Conservation (phyloP, 1,284 basidiomycete species). For the Apiotrichum akiyoshidainum region DNA sequence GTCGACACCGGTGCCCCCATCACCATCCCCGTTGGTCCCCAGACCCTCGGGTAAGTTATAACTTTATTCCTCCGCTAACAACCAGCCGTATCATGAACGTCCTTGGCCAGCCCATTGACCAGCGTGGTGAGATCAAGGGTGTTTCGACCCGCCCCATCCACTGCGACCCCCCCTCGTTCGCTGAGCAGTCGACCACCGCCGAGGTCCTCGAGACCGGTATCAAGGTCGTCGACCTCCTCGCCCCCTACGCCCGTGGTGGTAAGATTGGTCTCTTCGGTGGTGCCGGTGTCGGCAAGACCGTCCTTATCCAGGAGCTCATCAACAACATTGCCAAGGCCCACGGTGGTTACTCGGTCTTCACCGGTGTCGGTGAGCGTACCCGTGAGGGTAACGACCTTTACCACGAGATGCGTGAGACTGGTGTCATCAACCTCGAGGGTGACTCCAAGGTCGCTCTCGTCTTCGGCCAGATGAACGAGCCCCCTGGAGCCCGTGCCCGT, state of each 20-base stretch:
- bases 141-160: constrained; percentile 87
- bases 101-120: constrained; percentile 98
- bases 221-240: constrained; percentile 99
- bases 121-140: constrained; percentile 97
- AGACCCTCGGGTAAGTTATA: constrained; percentile 71
- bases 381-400: constrained; percentile 99
- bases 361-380: constrained; percentile 94
- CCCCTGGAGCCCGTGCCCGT: constrained; percentile 99
- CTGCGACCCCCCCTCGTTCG: constrained; percentile 92
- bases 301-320: constrained; percentile 94
- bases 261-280: constrained; percentile 99
- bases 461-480: constrained; percentile 99
- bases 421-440: constrained; percentile 98
- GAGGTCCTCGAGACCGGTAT: constrained; percentile 99
- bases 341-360: constrained; percentile 99
- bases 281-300: constrained; percentile 99
- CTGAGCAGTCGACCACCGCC: constrained; percentile 96
- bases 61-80: no score
- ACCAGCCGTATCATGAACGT: constrained; percentile 94
- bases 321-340: constrained; percentile 99
- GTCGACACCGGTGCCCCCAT: constrained; percentile 95
- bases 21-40: constrained; percentile 89
- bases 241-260: constrained; percentile 99
- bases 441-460: constrained; percentile 99
- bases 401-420: constrained; percentile 99